Evolutionary conservation across 371 early-diverging fungal species (phyloP).

Genomic region (Coemansia sp.): DNA sequence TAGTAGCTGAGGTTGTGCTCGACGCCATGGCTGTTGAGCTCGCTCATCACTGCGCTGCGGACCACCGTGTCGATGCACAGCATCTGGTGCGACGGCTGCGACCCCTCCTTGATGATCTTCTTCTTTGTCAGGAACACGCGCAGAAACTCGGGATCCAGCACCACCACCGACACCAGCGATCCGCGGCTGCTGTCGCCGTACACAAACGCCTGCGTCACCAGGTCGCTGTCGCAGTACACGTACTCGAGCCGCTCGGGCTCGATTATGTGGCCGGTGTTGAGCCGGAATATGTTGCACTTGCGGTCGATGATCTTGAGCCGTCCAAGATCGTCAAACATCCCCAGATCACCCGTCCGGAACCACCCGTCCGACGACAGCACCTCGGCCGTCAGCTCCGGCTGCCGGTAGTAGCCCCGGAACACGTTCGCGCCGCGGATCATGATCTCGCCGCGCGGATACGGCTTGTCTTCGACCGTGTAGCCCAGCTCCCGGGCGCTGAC

Average conservation of each 20-base stretch:
- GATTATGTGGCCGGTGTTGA: conserved; percentile 62
- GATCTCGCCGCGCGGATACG: conserved; percentile 86
- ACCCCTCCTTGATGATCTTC: conserved; percentile 53
- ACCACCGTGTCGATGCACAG: conserved; percentile 56
- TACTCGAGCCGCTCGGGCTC: conserved; percentile 73
- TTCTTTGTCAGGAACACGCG: conserved; percentile 48
- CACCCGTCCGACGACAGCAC: conserved; percentile 86
- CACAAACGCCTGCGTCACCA: conserved; percentile 64
- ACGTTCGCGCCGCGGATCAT: conserved; percentile 83
- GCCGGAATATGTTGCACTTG: conserved; percentile 64
- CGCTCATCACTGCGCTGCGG: conserved; percentile 63
- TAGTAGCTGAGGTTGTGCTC: conserved; percentile 79
- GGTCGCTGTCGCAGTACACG: conserved; percentile 58
- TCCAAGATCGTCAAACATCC: conserved; percentile 70
- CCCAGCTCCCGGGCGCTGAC: conserved; percentile 87
- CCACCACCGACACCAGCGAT: conserved; percentile 49
- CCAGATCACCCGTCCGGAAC: conserved; percentile 94
- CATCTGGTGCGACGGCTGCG: conserved; percentile 40
- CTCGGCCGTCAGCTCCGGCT: conserved; percentile 79
- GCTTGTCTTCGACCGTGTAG: conserved; percentile 75
- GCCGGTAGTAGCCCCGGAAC: conserved; percentile 84
- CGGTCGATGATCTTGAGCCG: conserved; percentile 65
- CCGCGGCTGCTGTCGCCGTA: conserved; percentile 51
- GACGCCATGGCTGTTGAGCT: conserved; percentile 56
- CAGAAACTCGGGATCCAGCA: conserved; percentile 63